Base-by-base conservation (phyloP, 352 stramenopile genomes). In the Pythium insidiosum region DNA sequence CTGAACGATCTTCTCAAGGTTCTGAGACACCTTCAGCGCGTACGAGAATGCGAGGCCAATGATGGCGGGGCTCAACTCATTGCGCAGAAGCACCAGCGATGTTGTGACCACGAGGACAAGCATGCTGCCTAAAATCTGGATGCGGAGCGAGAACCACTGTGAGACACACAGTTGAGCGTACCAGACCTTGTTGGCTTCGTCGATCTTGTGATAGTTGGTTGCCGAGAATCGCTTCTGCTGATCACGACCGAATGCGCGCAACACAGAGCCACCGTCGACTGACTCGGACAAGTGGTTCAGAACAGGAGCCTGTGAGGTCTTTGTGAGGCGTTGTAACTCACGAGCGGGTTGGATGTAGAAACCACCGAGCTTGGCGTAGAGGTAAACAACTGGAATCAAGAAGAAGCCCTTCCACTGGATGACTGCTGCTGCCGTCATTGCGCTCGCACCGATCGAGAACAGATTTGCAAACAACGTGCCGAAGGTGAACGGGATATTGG, bases 11-110 rank as follows among this genome's bases (percentile, higher is more conserved):
- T 68, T 73, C 47, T 96, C 89, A 3, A 80, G 59, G 45, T 96
- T 79, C 6, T 61, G 59, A 0, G 73, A 86, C 15, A 97, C 79
- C 30, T 88, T 85, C 5, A 89, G 63, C 10, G 67, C 66, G 68
- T 94, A 97, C 19, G 79, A 81, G 43, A 97, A 90, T 3, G 86
- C 61, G 7, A 97, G 58, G 1, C 69, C 90, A 13, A 84, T 71
- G 11, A 97, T 36, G 1, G 78, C 81, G 4, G 80, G 55, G 13
- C 41, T 45, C 9, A 83, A 25, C 38, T 62, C 16, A 33, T 82
- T 26, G 28, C 58, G 60, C 22, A 73, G 44, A 10, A 68, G n/a
- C 21, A 73, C 50, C 2, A 96, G 23, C 19, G 57, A 81, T 1
- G 33, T 43, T 0, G 59, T 68, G 13, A 73, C 56, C 2, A 82